These are phyloP conservation scores for Grosmannia serpens DNA, from an alignment of 2,329 filamentous ascomycete genomes.

Conservation along the genomic window DNA sequence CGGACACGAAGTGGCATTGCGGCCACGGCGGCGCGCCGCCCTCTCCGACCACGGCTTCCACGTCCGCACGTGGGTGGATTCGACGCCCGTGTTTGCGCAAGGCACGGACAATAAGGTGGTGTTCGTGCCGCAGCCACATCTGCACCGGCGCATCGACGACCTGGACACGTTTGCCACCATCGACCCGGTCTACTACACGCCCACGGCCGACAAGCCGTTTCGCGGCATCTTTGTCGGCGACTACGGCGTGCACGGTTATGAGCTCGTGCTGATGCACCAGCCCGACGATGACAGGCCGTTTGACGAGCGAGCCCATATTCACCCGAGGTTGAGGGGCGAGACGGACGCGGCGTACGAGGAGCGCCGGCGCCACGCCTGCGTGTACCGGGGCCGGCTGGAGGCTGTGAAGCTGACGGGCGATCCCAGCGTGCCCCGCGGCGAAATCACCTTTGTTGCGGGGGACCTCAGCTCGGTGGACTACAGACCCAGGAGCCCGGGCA, in stretches of 20 bases:
- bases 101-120: no score
- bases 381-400: conserved; percentile 58
- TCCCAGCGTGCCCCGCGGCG: conserved; percentile 75
- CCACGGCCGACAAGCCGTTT: conserved; percentile 69
- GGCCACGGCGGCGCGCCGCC: conserved; percentile 33
- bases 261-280: conserved; percentile 77
- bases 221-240: conserved; percentile 89
- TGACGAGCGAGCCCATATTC: background rate
- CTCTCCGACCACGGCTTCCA: conserved; percentile 62
- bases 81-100: conserved; percentile 19
- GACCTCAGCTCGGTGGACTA: conserved; percentile 51
- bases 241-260: conserved; percentile 77
- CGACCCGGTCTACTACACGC: conserved; percentile 63
- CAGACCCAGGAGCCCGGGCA: conserved; percentile 29
- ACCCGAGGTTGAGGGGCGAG: conserved; percentile 26
- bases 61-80: conserved; percentile 66
- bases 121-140: background rate
- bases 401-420: conserved; percentile 90
- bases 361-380: conserved; percentile 32
- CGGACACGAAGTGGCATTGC: conserved; percentile 9
- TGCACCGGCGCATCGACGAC: conserved; percentile 24
- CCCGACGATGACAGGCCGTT: conserved; percentile 28
- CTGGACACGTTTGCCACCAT: conserved; percentile 59
- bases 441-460: conserved; percentile 68
- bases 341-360: conserved; percentile 31